Evolutionary conservation across 345 rosid species (phyloP).

Genomic region (Bretschneidera sinensis): DNA sequence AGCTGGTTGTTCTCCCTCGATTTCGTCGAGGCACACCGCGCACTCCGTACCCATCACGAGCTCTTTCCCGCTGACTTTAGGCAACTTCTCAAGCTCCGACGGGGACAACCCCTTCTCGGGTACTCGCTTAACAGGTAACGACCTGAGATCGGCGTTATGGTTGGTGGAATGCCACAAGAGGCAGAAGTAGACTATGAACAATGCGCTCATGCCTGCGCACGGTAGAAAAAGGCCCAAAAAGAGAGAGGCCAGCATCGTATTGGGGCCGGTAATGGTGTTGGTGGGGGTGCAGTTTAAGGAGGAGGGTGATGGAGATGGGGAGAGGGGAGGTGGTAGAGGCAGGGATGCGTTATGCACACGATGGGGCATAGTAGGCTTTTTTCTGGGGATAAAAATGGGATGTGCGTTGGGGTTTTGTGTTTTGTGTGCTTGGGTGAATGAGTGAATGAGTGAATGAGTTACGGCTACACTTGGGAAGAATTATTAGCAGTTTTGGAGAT

Average conservation of each 20-base stretch:
- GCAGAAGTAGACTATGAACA: conserved; percentile 53
- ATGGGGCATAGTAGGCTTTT: conserved; percentile 20
- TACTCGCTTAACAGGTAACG: conserved; percentile 24
- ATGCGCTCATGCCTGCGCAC: conserved; percentile 55
- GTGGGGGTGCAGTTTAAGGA: neutral
- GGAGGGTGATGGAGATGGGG: conserved; percentile 20
- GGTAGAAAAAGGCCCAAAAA: conserved; percentile 70
- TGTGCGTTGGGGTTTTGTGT: too few relatives aligned
- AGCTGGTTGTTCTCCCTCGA: conserved; percentile 49
- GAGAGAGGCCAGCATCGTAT: conserved; percentile 43
- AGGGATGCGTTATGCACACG: conserved; percentile 25
- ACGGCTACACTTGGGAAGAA: too few relatives aligned
- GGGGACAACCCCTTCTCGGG: conserved; percentile 44
- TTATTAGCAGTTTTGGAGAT: too few relatives aligned
- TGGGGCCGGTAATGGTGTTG: neutral
- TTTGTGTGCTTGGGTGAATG: too few relatives aligned
- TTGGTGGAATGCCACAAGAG: conserved; percentile 46
- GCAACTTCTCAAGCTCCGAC: conserved; percentile 59
- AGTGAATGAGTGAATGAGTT: too few relatives aligned
- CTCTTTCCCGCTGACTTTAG: conserved; percentile 59
- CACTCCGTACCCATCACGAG: conserved; percentile 64
- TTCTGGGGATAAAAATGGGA: too few relatives aligned
- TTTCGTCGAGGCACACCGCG: conserved; percentile 77
- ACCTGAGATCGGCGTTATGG: conserved; percentile 8
- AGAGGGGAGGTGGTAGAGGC: conserved; percentile 1